phyloP scores from a whole-genome alignment of 192 early-diverging fungal species.

The Linnemannia elongata region DNA sequence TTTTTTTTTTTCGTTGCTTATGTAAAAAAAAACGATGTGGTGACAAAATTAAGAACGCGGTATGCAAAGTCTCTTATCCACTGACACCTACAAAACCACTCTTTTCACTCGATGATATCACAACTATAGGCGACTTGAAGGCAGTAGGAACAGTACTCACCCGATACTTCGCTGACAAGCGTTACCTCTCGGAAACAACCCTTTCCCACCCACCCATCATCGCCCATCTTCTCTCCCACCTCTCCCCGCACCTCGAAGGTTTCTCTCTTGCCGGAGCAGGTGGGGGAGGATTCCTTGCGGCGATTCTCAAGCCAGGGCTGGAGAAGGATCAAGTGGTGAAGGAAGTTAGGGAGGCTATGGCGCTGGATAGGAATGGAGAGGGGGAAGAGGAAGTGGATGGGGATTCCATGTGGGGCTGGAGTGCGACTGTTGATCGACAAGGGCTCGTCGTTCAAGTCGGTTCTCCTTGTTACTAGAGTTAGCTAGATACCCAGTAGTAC shows the following conservation, averaged over 20 bases:
- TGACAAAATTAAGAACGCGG: no score
- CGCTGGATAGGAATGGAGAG: not conserved
- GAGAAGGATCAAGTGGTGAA: not conserved
- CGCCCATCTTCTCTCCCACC: not conserved
- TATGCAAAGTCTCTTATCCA: not conserved
- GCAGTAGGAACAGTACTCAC: slow-evolving; percentile 21
- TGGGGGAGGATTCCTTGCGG: slow-evolving; percentile 42
- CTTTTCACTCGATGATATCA: not conserved
- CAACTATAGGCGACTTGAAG: slow-evolving; percentile 4
- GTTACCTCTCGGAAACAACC: slow-evolving; percentile 28
- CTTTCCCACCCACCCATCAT: slow-evolving; percentile 31
- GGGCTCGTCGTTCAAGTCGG: slow-evolving; percentile 29
- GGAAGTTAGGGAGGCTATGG: slow-evolving; percentile 3
- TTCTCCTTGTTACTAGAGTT: not conserved
- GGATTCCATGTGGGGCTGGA: slow-evolving; percentile 26
- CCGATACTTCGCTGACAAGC: slow-evolving; percentile 35
- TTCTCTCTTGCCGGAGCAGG: slow-evolving; percentile 44
- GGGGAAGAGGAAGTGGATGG: not conserved
- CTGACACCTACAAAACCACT: not conserved
- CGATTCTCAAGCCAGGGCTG: slow-evolving; percentile 13
- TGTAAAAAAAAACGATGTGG: no score
- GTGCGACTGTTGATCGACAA: slow-evolving; percentile 20
- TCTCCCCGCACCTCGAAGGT: slow-evolving; percentile 30
- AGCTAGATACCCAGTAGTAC: not conserved
- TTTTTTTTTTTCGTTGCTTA: not conserved